Base-by-base conservation (phyloP, 441 rosid genomes). In the Adansonia gregorii region DNA sequence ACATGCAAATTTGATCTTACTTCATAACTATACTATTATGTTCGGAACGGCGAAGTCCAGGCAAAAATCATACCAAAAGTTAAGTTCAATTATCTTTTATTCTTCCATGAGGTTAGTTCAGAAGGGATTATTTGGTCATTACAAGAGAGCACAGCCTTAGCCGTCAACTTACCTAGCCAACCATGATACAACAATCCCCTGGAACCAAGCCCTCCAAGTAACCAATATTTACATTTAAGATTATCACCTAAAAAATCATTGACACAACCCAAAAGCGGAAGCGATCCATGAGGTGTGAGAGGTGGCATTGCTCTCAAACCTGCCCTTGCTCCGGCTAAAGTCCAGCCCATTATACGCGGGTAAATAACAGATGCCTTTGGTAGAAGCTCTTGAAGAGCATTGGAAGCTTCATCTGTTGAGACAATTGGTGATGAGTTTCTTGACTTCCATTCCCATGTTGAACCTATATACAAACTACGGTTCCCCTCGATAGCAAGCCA, bases 261-360 rank as follows among this genome's bases (percentile, higher is more conserved):
- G 11, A 94, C 80, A 76, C 97, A 84, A 9, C 98, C 97, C 80
- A 92, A 77, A 81, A 95, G 89, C 0, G 99, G 99, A 80, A 94
- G 87, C 17, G 98, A 92, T 55, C 99, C 99, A 9, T 86, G 77
- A 27, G 91, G 72, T 74, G 97, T 87, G 76, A 86, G 83, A 8
- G 95, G 99, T 15, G 97, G 98, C 97, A 94, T 91, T 83, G 97
- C 97, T 83, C 97, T 86, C 81, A 94, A 84, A 48, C 99, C 97
- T 6, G 97, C 98, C 82, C 81, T 91, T 54, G 98, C 97, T 83
- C 89, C 90, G 0, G 80, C 68, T 73, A 89, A 86, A 48, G 72
- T 83, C 99, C 99, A 95, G 70, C 86, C 81, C 71, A 72, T 81
- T 74, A 93, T 90, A 68, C 85, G 87, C 8, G 97, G 97, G 80